These are phyloP conservation scores for Balansia obtecta DNA, from an alignment of 2,329 filamentous ascomycete genomes.

Conservation along the genomic window DNA sequence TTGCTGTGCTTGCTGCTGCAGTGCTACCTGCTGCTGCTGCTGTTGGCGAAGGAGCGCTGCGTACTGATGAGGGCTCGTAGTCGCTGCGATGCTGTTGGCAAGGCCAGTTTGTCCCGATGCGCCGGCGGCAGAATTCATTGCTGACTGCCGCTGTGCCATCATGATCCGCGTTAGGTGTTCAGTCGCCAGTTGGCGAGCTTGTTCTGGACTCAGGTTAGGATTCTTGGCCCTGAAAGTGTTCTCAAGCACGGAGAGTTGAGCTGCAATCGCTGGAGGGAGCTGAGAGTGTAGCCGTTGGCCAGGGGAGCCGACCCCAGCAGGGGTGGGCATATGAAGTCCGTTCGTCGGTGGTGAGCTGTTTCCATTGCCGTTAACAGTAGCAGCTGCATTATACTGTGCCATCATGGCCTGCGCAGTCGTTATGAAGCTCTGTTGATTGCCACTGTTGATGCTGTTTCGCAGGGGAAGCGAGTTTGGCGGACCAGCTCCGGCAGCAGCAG, in stretches of 20 bases:
- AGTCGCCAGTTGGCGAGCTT: conserved; percentile 37
- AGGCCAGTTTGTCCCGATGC: conserved; percentile 34
- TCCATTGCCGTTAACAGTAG: conserved; percentile 28
- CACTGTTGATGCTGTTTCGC: conserved; percentile 27
- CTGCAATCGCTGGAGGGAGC: conserved; percentile 32
- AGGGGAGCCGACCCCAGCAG: conserved; percentile 30
- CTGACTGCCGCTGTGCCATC: conserved; percentile 36
- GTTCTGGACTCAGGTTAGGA: conserved; percentile 36
- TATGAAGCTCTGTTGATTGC: conserved; percentile 41
- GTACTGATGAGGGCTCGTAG: conserved; percentile 45
- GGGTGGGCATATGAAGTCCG: conserved; percentile 33
- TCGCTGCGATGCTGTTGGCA: conserved; percentile 34
- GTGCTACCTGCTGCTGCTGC: conserved; percentile 33
- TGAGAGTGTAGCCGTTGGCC: conserved; percentile 28
- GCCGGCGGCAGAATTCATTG: conserved; percentile 44
- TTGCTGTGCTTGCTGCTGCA: conserved; percentile 17
- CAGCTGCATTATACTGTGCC: conserved; percentile 30
- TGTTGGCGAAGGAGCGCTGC: conserved; percentile 45
- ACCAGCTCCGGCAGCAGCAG: conserved; percentile 17
- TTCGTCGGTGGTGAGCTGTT: conserved; percentile 32
- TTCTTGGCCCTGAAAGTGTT: conserved; percentile 38
- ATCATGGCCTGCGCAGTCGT: conserved; percentile 41
- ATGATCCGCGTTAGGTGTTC: conserved; percentile 36
- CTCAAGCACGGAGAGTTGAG: conserved; percentile 40
- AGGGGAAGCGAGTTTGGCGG: conserved; percentile 34